phyloP scores from a whole-genome alignment of 352 stramenopile genomes.

The Phytophthora pseudosyringae region DNA sequence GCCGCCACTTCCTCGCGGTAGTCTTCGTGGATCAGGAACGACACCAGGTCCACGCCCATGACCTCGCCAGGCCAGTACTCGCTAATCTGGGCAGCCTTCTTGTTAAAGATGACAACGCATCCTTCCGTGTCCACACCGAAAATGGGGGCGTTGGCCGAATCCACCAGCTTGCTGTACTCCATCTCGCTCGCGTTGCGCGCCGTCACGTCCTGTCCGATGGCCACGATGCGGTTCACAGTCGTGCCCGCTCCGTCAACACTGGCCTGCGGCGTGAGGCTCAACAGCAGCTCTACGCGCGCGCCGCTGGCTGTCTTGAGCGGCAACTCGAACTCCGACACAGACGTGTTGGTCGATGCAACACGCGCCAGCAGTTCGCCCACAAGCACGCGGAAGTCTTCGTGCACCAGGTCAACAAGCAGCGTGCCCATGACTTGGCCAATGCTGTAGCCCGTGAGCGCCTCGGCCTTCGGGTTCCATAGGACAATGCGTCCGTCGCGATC shows the following conservation, averaged over 20 bases:
- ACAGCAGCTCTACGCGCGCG: conserved; percentile 55
- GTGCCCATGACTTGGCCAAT: conserved; percentile 54
- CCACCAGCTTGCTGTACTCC: conserved; percentile 76
- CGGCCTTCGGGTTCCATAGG: conserved; percentile 74
- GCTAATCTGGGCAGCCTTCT: conserved; percentile 89
- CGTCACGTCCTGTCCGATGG: conserved; percentile 75
- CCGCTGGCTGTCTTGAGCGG: conserved; percentile 56
- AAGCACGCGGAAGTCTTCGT: conserved; percentile 51
- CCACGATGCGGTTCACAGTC: conserved; percentile 58
- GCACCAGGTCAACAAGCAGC: conserved; percentile 53
- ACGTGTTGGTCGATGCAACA: conserved; percentile 51
- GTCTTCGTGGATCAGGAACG: conserved; percentile 78
- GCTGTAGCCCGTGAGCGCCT: conserved; percentile 66
- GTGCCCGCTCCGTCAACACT: conserved; percentile 33
- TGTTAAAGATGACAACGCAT: conserved; percentile 89
- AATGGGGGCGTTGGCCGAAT: conserved; percentile 81
- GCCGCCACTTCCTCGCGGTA: conserved; percentile 66
- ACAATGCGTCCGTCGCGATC: conserved; percentile 68
- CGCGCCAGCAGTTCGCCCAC: conserved; percentile 54
- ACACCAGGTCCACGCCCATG: conserved; percentile 82
- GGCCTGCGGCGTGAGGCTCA: conserved; percentile 63
- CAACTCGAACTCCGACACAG: conserved; percentile 60
- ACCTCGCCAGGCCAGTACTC: conserved; percentile 90
- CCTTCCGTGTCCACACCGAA: conserved; percentile 73
- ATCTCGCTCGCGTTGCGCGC: conserved; percentile 68